Percentiles rank a stretch among this genome's conserved stretches.
Evolutionary conservation across 2,329 filamentous ascomycete species (phyloP).

Genomic region (Stagonosporopsis vannaccii): DNA sequence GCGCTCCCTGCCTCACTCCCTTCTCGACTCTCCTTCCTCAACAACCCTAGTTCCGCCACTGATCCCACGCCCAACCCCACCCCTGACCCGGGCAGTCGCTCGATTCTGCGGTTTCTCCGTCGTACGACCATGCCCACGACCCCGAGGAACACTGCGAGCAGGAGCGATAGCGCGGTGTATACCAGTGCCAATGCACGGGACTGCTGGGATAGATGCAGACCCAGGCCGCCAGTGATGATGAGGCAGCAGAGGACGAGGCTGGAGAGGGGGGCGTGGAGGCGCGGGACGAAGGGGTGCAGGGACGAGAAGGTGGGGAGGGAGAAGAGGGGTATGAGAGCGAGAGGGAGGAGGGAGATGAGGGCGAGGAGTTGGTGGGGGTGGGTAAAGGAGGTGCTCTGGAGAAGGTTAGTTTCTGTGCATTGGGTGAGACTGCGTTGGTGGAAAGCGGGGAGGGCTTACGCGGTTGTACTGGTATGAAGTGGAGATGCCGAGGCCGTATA

Average conservation of each 20-base stretch:
- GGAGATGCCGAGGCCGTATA: conserved; percentile 53
- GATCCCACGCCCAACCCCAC: conserved; percentile 15
- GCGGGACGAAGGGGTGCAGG: conserved; percentile 49
- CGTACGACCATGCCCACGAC: conserved; percentile 34
- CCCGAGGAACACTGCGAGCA: conserved; percentile 26
- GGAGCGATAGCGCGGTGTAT: conserved; percentile 28
- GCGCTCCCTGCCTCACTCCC: conserved; percentile 12
- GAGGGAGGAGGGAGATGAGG: conserved; percentile 56
- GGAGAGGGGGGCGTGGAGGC: conserved; percentile 55
- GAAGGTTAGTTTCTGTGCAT: conserved; percentile 23
- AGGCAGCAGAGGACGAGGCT: conserved; percentile 35
- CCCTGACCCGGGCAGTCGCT: too few species aligned
- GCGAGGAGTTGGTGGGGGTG: conserved; percentile 59
- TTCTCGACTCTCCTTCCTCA: conserved; percentile 21
- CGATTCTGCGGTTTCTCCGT: neutral
- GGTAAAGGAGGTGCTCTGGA: conserved; percentile 52
- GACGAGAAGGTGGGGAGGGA: conserved; percentile 38
- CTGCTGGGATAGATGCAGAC: conserved; percentile 38
- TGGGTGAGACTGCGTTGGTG: too few species aligned
- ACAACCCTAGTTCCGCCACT: conserved; percentile 30
- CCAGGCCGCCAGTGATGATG: conserved; percentile 44
- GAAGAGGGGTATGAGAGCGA: conserved; percentile 35
- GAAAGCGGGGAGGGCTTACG: conserved; percentile 35
- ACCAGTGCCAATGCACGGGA: conserved; percentile 33
- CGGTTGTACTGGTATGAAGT: conserved; percentile 51